Base-by-base conservation (phyloP, 2,329 filamentous ascomycete genomes). In the Juglanconis juglandina region DNA sequence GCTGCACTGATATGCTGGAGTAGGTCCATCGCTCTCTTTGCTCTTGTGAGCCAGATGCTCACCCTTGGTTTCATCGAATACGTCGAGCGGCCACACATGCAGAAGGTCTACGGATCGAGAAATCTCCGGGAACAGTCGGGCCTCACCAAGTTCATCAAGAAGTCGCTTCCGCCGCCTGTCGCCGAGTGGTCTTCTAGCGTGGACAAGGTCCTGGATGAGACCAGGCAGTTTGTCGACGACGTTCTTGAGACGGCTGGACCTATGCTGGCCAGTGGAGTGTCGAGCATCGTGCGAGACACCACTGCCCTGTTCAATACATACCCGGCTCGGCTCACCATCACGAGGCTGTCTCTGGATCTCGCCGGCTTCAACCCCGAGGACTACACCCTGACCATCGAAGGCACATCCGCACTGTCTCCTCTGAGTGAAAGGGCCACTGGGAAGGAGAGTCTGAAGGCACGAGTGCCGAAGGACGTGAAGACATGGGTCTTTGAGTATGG, bases 11-110 rank as follows among this genome's bases (percentile, higher is more conserved):
- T 99, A 69, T 96, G 94, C 0, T 93, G 91, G 83, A 97, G 91
- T 73, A 85, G 87, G 56, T 81, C 90, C 4, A 89, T 99, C 65
- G 96, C 96, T 72, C 85, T 92, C 71, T 83, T 98, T 66, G 94
- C 95, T 2, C 78, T 97, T 30, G 75, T 93, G 41, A 92, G 91
- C 65, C 95, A 99, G 70, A 84, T 94, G 37, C 79, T 97, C 53
- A 95, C 90, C 1, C 80, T 98, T 37, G 87, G 81, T 35, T 97
- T 97, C 77, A 91, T 99, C 58, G 91, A 96, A 61, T 90, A 94
- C 66, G 90, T 99, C 9, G 95, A 99, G 76, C 88, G 93, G 62
- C 95, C 94, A 13, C 95, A 99, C 73, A 98, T 99, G 93, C 91
- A 96, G 73, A 98, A 96, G 80, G 84, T 98, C 17, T 99, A 99